A percentile compares a stretch with the other conserved stretches of the same genome.
Evolutionary conservation across 2,329 filamentous ascomycete genomes (phyloP).

Genomic region (Arthrobotrys sphaeroides): DNA sequence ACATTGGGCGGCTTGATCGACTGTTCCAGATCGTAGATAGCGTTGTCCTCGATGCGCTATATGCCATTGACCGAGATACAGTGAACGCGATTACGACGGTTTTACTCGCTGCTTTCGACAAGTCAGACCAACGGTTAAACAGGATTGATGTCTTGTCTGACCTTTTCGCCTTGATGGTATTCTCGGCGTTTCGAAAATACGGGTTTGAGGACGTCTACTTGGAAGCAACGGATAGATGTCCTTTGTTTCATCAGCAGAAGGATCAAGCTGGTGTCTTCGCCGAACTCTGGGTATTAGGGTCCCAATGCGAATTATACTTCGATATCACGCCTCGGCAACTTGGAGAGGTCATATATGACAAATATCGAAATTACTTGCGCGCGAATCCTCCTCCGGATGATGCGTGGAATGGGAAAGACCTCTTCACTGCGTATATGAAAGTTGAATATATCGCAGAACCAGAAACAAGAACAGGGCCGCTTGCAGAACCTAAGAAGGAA

Average conservation of each 20-base stretch:
- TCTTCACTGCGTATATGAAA: slow-evolving; percentile 61
- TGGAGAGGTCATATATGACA: slow-evolving; percentile 62
- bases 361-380: slow-evolving; percentile 58
- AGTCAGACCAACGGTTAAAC: slow-evolving; percentile 51
- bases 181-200: slow-evolving; percentile 68
- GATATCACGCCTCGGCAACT: slow-evolving; percentile 66
- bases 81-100: slow-evolving; percentile 61
- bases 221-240: slow-evolving; percentile 71
- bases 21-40: slow-evolving; percentile 58
- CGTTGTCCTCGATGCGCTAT: slow-evolving; percentile 59
- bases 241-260: slow-evolving; percentile 69
- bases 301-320: slow-evolving; percentile 72
- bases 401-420: slow-evolving; percentile 57
- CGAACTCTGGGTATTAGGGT: slow-evolving; percentile 71
- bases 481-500: slow-evolving; percentile 2
- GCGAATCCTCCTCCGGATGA: slow-evolving; percentile 57
- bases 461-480: slow-evolving; percentile 26
- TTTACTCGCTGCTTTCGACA: slow-evolving; percentile 60
- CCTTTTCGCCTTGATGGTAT: slow-evolving; percentile 68
- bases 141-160: slow-evolving; percentile 65
- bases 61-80: slow-evolving; percentile 58
- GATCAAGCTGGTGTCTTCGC: slow-evolving; percentile 73
- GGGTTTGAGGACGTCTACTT: slow-evolving; percentile 72
- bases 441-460: slow-evolving; percentile 55
- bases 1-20: slow-evolving; percentile 56